Evolutionary conservation across 331 rosid species (phyloP), one percentile per base, ranked within the genome.

Genomic region (Telfairia occidentalis): DNA sequence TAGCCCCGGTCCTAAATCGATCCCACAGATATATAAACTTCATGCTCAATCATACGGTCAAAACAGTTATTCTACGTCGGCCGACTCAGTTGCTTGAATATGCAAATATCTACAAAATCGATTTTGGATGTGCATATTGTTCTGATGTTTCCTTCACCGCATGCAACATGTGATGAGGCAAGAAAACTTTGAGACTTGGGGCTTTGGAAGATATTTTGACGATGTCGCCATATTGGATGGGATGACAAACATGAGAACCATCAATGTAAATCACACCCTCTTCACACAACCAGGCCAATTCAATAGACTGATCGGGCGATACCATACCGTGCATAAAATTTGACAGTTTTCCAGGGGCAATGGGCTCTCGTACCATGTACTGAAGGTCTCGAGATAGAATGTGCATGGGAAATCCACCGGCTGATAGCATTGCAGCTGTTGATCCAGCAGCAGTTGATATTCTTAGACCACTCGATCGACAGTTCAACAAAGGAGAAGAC

Each of bases 351-450:
- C 86, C 90, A 0, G 81, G 86, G 16, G 85, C 80, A 74, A 86
- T 84, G 55, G 99, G 96, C 85, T 95, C 99, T 85, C 99, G 88
- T 65, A 86, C 96, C 96, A 88, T 91, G 64, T 88, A 95, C 73
- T 91, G 99, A 77, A 95, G 96, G 71, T 90, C 90, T 73, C 5
- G 84, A 21, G 96, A 92, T 81, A 82, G 78, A 78, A 88, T 84
- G 32, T 88, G 89, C 96, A 92, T 90, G 2, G 76, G 85, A 80
- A 81, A 86, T 76, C 99, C 97, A 26, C 97, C 96, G 6, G 97
- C 96, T 37, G 99, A 90, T 43, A 50, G 96, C 99, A 95, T 92
- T 49, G 97, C 96, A 66, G 97, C 97, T 0, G 99, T 92, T 77
- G 99, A 89, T 81, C 99, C 97, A 0, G 96, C 90, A 55, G 92